Conservation (phyloP, 23 red algal genomes). For the Gracilariopsis chorda region DNA sequence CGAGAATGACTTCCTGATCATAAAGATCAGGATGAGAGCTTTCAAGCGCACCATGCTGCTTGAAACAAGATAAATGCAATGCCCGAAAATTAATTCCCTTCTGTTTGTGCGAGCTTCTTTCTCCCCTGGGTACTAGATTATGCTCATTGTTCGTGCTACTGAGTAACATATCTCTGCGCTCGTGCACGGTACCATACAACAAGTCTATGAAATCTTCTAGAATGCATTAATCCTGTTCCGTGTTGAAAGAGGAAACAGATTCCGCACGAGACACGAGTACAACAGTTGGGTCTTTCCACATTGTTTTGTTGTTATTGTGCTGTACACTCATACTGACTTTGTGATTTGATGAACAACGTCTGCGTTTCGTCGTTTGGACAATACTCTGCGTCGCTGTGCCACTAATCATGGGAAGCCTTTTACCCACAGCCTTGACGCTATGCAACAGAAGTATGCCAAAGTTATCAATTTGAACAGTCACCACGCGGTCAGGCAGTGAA, state of each 20-base stretch:
- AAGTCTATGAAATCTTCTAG: background rate
- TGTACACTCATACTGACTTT: background rate
- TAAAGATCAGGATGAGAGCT: background rate
- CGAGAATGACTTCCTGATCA: background rate
- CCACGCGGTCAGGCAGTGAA: background rate
- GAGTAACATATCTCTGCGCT: background rate
- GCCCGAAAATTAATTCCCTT: background rate
- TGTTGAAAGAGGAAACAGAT: background rate
- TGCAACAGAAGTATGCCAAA: background rate
- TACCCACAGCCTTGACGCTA: background rate
- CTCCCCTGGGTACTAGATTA: background rate
- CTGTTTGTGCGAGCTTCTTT: background rate
- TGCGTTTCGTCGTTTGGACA: background rate
- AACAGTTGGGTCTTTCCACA: background rate
- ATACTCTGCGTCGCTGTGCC: conserved; percentile 14
- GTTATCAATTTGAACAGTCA: background rate
- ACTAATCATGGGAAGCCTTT: background rate
- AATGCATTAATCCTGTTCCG: background rate
- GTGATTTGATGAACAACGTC: background rate
- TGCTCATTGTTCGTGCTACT: background rate
- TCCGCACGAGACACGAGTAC: background rate
- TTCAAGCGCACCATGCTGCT: conserved; percentile 1
- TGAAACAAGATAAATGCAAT: background rate
- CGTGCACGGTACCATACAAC: background rate
- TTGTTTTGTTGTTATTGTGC: background rate